A percentile compares a stretch with the other conserved stretches of the same genome.
phyloP scores from a whole-genome alignment of 805 yeast species.

The Hanseniaspora vineae region DNA sequence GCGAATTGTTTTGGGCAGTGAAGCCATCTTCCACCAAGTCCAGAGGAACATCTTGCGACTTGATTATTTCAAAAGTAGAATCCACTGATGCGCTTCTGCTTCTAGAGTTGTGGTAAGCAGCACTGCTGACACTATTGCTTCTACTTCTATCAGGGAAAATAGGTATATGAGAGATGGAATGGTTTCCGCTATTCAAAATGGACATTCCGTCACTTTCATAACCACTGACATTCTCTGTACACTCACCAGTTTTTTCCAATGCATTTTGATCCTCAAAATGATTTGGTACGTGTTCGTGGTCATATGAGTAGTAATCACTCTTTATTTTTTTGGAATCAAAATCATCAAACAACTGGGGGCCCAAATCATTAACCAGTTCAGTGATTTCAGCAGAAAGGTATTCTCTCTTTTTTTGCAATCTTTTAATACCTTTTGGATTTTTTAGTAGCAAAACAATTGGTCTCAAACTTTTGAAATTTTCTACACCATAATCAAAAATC shows the following conservation, averaged over 20 bases:
- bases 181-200: conserved; percentile 22
- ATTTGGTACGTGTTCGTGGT: not conserved
- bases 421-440: conserved; percentile 40
- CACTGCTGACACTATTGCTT: not conserved
- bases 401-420: conserved; percentile 48
- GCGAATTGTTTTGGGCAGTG: too few relatives aligned
- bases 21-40: too few relatives aligned
- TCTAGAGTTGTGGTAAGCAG: not conserved
- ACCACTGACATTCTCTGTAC: conserved; percentile 25
- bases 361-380: conserved; percentile 63
- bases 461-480: conserved; percentile 63
- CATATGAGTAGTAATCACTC: conserved; percentile 8
- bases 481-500: conserved; percentile 78
- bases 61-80: not conserved
- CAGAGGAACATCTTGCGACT: not conserved
- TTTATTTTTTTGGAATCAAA: conserved; percentile 31
- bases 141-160: conserved; percentile 29
- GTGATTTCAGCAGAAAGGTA: conserved; percentile 64
- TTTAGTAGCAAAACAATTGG: conserved; percentile 61
- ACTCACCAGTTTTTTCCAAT: not conserved
- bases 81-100: not conserved
- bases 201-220: conserved; percentile 36
- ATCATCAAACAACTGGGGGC: conserved; percentile 80
- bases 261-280: too few relatives aligned
- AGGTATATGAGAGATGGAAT: conserved; percentile 27